Percentiles rank a stretch among this genome's conserved stretches.
Evolutionary conservation across 2,329 filamentous ascomycete species (phyloP).

Genomic region (Orbilia brochopaga): DNA sequence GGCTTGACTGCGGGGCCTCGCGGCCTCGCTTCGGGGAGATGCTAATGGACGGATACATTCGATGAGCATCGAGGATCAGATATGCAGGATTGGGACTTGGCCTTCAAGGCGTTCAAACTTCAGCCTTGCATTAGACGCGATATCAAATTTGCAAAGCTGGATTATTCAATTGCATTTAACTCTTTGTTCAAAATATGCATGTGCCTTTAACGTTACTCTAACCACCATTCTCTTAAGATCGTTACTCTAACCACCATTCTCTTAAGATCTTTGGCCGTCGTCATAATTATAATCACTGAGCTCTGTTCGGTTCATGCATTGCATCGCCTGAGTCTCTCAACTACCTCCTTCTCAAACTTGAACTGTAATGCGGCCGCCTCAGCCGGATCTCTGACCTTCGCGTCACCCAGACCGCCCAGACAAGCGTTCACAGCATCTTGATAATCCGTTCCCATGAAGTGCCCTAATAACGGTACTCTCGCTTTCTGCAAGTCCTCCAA

Average conservation of each 20-base stretch:
- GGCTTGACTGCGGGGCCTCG: too few species aligned
- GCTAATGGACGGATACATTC: too few species aligned
- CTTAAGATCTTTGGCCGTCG: neutral
- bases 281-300: neutral
- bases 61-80: too few species aligned
- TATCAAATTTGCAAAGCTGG: too few species aligned
- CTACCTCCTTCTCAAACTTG: slow-evolving; percentile 26
- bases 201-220: too few species aligned
- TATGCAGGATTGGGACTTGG: too few species aligned
- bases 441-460: slow-evolving; percentile 25
- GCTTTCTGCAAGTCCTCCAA: slow-evolving; percentile 3
- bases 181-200: too few species aligned
- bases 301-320: neutral
- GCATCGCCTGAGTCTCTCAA: slow-evolving; percentile 24
- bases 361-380: slow-evolving; percentile 9
- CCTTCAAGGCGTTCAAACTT: too few species aligned
- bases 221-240: neutral
- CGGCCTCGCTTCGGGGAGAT: too few species aligned
- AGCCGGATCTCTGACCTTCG: neutral
- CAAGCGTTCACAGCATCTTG: slow-evolving; percentile 28
- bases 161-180: too few species aligned
- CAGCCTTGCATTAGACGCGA: too few species aligned
- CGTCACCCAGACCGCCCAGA: slow-evolving; percentile 9
- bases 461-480: slow-evolving; percentile 13
- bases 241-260: neutral